A percentile compares a stretch with the other conserved stretches of the same genome.
Conservation (phyloP, 139 green algal genomes). For the Diplosphaera chodatii region DNA sequence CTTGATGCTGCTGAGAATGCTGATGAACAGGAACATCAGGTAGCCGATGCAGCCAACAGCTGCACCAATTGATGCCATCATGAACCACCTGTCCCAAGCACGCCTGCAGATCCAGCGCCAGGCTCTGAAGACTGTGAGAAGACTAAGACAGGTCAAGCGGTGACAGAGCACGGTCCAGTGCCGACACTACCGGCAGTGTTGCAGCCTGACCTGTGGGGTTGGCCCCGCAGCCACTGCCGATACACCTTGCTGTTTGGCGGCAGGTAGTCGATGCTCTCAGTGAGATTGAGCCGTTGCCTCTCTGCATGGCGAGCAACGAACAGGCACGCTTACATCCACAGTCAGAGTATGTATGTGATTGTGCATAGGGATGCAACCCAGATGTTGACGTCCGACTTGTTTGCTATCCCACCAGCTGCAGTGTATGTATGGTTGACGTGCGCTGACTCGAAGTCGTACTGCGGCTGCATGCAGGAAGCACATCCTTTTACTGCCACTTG, state of each 20-base stretch:
- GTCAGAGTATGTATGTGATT: too few relatives aligned
- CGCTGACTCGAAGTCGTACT: not conserved
- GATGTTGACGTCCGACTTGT: too few relatives aligned
- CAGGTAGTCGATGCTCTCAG: conserved; percentile 86
- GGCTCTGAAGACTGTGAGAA: not conserved
- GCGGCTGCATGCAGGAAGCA: not conserved
- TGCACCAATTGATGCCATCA: conserved; percentile 80
- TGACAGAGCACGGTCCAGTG: too few relatives aligned
- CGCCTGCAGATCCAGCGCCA: conserved; percentile 27
- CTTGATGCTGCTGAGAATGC: conserved; percentile 52
- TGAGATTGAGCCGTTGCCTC: conserved; percentile 46
- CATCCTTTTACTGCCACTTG: too few relatives aligned
- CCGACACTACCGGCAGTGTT: too few relatives aligned
- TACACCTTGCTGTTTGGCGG: conserved; percentile 73
- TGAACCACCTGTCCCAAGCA: conserved; percentile 75
- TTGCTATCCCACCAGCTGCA: not conserved
- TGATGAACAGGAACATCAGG: conserved; percentile 64
- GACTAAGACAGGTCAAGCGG: too few relatives aligned
- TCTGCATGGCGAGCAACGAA: conserved; percentile 38
- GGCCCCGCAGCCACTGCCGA: conserved; percentile 60
- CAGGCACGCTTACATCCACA: too few relatives aligned
- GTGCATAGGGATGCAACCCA: not conserved
- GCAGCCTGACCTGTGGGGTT: conserved; percentile 55
- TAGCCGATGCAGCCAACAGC: conserved; percentile 64
- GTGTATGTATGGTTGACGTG: not conserved